A percentile compares a stretch with the other conserved stretches of the same genome.
Evolutionary conservation across 176 grass and related monocot species (phyloP).

Genomic region (Coix lacrymajobi): DNA sequence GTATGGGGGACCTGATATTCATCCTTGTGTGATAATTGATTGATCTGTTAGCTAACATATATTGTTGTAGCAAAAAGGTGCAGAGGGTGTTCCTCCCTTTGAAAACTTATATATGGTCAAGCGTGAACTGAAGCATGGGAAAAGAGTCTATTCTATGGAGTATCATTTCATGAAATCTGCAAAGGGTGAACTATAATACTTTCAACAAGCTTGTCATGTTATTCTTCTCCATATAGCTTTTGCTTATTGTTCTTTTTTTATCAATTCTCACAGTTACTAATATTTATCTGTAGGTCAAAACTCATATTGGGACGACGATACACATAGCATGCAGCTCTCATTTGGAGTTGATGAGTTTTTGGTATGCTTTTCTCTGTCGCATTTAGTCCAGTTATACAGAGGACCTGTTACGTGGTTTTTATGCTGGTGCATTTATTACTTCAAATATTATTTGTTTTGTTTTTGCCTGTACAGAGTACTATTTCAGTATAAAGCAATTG

Average conservation of each 20-base stretch:
- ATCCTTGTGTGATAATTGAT: background rate
- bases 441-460: background rate
- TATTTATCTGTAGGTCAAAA: slow-evolving; percentile 51
- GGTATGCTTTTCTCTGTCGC: slow-evolving; percentile 38
- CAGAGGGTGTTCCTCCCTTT: slow-evolving; percentile 50
- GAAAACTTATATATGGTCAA: slow-evolving; percentile 72
- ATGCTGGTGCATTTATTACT: slow-evolving; percentile 8
- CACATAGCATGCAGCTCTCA: slow-evolving; percentile 75
- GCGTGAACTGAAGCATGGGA: slow-evolving; percentile 79
- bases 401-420: background rate
- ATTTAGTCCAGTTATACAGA: background rate
- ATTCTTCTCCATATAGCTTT: slow-evolving; percentile 12
- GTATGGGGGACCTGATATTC: slow-evolving; percentile 5
- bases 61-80: slow-evolving; percentile 82
- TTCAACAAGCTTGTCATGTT: background rate
- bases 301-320: slow-evolving; percentile 80
- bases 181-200: slow-evolving; percentile 40
- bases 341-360: slow-evolving; percentile 89
- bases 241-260: background rate
- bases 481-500: slow-evolving; percentile 13
- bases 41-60: slow-evolving; percentile 22
- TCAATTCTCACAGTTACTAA: background rate
- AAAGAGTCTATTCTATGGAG: slow-evolving; percentile 85
- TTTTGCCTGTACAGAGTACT: background rate
- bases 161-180: slow-evolving; percentile 72